Evolutionary conservation across 495 filamentous ascomycete species (phyloP).

Genomic region (Clohesyomyces aquaticus): DNA sequence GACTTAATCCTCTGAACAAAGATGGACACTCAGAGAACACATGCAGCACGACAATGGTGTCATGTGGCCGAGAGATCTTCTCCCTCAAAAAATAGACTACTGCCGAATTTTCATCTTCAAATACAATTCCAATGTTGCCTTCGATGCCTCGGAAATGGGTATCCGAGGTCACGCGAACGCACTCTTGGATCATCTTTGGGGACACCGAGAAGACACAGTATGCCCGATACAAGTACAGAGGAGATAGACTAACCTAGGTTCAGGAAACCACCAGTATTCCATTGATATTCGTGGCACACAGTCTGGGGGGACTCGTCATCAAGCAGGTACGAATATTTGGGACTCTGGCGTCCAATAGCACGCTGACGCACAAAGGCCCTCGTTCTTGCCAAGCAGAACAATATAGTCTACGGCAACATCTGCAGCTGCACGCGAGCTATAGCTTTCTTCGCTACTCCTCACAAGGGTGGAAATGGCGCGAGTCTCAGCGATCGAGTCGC

Average conservation of each 20-base stretch:
- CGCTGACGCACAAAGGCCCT: not conserved
- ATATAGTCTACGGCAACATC: not conserved
- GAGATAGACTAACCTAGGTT: not conserved
- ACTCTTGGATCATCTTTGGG: too few relatives aligned
- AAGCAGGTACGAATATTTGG: slow-evolving; percentile 4
- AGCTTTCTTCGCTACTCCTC: slow-evolving; percentile 14
- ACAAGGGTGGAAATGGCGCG: slow-evolving; percentile 4
- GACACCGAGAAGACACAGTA: too few relatives aligned
- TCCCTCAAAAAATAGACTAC: not conserved
- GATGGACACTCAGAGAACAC: slow-evolving; percentile 8
- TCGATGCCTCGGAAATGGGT: slow-evolving; percentile 1
- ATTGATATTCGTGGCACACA: slow-evolving; percentile 11
- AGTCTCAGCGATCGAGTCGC: not conserved
- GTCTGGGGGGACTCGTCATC: slow-evolving; percentile 9
- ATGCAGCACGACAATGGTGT: slow-evolving; percentile 7
- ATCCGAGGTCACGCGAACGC: slow-evolving; percentile 7
- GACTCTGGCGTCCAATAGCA: not conserved
- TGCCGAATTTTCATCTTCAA: slow-evolving; percentile 8
- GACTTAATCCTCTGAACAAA: slow-evolving; percentile 9
- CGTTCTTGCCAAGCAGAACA: slow-evolving; percentile 8
- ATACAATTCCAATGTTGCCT: slow-evolving; percentile 11
- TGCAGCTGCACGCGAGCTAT: not conserved
- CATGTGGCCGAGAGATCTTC: slow-evolving; percentile 13
- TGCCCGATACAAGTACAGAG: too few relatives aligned
- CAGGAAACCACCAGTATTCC: not conserved